These are phyloP conservation scores for Mortierella sp. DNA, from an alignment of 371 early-diverging fungal species.

Conservation along the genomic window DNA sequence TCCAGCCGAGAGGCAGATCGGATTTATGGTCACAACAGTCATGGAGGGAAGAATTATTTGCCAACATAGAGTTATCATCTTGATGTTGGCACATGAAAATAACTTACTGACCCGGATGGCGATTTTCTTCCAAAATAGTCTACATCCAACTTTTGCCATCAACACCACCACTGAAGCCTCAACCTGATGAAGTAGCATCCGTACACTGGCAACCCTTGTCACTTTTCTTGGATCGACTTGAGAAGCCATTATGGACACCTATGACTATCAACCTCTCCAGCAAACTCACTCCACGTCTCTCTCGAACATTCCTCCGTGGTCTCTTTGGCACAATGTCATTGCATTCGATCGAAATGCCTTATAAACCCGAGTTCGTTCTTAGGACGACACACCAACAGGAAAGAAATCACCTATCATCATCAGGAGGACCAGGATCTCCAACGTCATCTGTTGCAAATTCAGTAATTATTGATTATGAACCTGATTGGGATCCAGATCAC, in stretches of 20 bases:
- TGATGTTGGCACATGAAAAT: conserved; percentile 13
- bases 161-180: conserved; percentile 66
- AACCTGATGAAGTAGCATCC: conserved; percentile 71
- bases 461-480: conserved; percentile 60
- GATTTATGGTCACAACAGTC: conserved; percentile 6
- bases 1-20: conserved; percentile 1
- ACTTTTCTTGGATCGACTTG: conserved; percentile 60
- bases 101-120: neutral
- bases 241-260: conserved; percentile 50
- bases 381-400: conserved; percentile 16
- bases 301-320: conserved; percentile 43
- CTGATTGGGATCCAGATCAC: conserved; percentile 52
- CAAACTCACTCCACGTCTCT: conserved; percentile 57
- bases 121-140: conserved; percentile 52
- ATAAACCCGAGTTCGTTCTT: conserved; percentile 46
- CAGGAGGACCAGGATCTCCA: conserved; percentile 1
- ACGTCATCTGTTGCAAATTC: conserved; percentile 7
- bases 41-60: conserved; percentile 36
- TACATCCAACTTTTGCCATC: conserved; percentile 71
- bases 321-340: conserved; percentile 49
- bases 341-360: conserved; percentile 53
- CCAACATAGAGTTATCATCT: conserved; percentile 14
- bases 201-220: conserved; percentile 74
- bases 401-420: conserved; percentile 19
- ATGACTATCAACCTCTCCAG: conserved; percentile 56